Evolutionary conservation across 352 stramenopile genomes (phyloP), one percentile per base, ranked within the genome.

Genomic region (Thalassiosira livingstoniorum): DNA sequence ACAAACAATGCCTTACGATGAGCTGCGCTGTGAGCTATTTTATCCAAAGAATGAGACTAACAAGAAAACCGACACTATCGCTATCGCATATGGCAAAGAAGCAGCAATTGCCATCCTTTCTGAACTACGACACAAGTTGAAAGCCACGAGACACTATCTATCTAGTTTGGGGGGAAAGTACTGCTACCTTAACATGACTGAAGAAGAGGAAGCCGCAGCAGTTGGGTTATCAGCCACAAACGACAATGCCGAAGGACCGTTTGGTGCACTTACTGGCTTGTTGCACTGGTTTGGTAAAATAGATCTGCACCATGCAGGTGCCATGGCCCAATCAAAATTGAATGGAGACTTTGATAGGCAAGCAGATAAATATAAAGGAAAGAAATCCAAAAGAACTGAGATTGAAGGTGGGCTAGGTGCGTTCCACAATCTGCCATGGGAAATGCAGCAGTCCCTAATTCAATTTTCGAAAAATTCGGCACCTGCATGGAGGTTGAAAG

Each of bases 211-310:
- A 23, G 58, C 63, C 29, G 25, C 31, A 57, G 25, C 57, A 27
- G 32, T 82, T 29, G 74, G 74, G 37, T 42, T 42, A 27, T 47
- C 13, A 23, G 74, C 74, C 37, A 80, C 60, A 27, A 80, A 80
- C 53, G 54, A 80, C 37, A 51, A 80, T 29, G 72, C 72, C 23
- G 67, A 82, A 51, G 71, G 74, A 55, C 23, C 42, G 31, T 71
- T 82, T 21, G 74, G 64, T 43, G 27, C 55, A 0, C 29, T 39
- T 25, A 82, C 64, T 55, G 10, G 13, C 21, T 51, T 66, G 5
- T 39, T 82, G 21, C 74, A 82, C 27, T 21, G 3, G 37, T 76
- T 62, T 73, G 54, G 74, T 2, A 35, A 39, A 29, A 77, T 82
- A 23, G 11, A 35, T n/a, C 7, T 76, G 11, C 54, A 21, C 34